Evolutionary conservation across 441 rosid genomes (phyloP).

Genomic region (Theobroma grandiflorum): DNA sequence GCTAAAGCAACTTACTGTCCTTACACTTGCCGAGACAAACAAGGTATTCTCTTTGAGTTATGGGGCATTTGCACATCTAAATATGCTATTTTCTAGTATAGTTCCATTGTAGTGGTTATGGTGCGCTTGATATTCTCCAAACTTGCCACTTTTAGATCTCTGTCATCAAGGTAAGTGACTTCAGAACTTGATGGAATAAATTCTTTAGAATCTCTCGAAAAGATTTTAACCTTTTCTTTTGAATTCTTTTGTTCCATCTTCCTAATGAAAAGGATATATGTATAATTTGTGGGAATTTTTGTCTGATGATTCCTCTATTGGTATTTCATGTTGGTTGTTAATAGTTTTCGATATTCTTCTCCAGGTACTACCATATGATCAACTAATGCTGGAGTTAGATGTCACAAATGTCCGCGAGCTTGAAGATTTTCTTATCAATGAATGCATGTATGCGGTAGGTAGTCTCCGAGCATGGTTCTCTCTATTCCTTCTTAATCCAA

Average conservation of each 20-base stretch:
- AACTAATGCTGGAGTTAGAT: conserved; percentile 89
- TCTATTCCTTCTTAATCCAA: conserved; percentile 17
- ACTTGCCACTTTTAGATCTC: neutral
- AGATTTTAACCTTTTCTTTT: neutral
- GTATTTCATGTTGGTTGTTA: conserved; percentile 14
- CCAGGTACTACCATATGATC: conserved; percentile 89
- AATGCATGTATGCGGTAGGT: conserved; percentile 98
- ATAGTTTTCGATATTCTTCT: conserved; percentile 26
- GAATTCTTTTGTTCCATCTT: neutral
- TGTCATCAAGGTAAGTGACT: neutral
- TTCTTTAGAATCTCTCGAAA: neutral
- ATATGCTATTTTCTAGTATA: neutral
- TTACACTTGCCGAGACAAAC: conserved; percentile 87
- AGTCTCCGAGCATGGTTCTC: conserved; percentile 21
- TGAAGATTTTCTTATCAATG: conserved; percentile 98
- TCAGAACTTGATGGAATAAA: conserved; percentile 1
- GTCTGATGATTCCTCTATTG: neutral
- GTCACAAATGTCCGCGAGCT: conserved; percentile 95
- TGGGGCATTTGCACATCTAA: neutral
- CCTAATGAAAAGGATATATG: neutral
- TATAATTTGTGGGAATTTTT: conserved; percentile 8
- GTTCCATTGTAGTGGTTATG: neutral
- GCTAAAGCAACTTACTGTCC: conserved; percentile 95
- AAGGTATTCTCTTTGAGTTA: conserved; percentile 57
- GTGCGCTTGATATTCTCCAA: neutral